phyloP scores from a whole-genome alignment of 352 stramenopile genomes.

The Vaucheria bursata region DNA sequence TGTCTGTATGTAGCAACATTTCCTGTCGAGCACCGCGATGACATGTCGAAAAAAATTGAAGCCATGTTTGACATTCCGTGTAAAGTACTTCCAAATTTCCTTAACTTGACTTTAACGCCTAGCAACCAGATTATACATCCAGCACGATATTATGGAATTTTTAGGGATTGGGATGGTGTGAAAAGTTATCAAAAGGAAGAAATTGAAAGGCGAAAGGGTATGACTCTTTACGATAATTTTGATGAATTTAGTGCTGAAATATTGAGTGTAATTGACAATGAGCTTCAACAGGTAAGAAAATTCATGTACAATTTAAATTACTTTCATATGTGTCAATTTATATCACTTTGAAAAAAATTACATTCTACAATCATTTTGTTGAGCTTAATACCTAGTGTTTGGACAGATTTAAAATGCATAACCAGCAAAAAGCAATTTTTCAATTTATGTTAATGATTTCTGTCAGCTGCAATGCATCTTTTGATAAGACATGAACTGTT shows the following conservation, averaged over 20 bases:
- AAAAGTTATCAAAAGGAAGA: conserved; percentile 68
- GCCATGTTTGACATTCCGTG: conserved; percentile 80
- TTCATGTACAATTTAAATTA: neutral
- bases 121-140: conserved; percentile 86
- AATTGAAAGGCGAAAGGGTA: conserved; percentile 68
- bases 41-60: conserved; percentile 66
- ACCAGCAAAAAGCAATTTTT: too few relatives aligned
- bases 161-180: conserved; percentile 79
- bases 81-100: conserved; percentile 76
- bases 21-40: conserved; percentile 68
- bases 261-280: conserved; percentile 79
- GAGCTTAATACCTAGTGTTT: too few relatives aligned
- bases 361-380: too few relatives aligned
- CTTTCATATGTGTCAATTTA: too few relatives aligned
- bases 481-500: too few relatives aligned
- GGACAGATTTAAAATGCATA: too few relatives aligned
- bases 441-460: too few relatives aligned
- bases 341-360: too few relatives aligned
- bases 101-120: conserved; percentile 80
- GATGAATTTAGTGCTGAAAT: conserved; percentile 79
- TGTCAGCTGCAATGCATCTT: too few relatives aligned
- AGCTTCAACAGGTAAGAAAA: conserved; percentile 65
- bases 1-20: conserved; percentile 74
- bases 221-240: conserved; percentile 81
- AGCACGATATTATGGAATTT: conserved; percentile 72